Evolutionary conservation across 371 early-diverging fungal species (phyloP), one percentile per base, ranked within the genome.

Genomic region (Mucor velutinosus): DNA sequence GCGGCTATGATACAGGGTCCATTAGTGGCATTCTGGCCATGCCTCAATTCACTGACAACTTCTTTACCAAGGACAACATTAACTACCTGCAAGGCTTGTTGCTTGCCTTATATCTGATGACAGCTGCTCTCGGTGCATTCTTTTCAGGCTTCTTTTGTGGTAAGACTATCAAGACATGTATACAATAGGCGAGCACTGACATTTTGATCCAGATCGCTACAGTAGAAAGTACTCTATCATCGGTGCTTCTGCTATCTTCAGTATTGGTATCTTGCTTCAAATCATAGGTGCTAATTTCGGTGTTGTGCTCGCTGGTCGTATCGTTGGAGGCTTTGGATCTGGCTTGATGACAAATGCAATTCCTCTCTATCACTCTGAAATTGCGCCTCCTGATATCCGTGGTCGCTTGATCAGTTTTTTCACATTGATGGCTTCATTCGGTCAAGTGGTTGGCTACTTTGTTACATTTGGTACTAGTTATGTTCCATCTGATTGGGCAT

Each of bases 341-440:
- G 84, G 84, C 17, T 57, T 81, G 12, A 79, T 83, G 78, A 74
- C 73, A 33, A 77, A 75, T 53, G 74, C 72, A 4, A 71, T 79
- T 27, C 77, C 79, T 19, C 60, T 79, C 3, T 79, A 83, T 39
- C 80, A 78, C 49, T 79, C 84, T n/a, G 84, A 81, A 51, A 81
- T 97, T 17, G 90, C 97, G n/a, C 92, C 97, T 29, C 80, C 92
- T 23, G 82, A 87, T 27, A 79, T 81, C 39, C 78, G 84, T 62
- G 84, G 82, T 30, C 74, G 80, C 10, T 57, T 81, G 29, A 80
- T 84, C 47, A 78, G 78, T 64, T 66, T 80, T 14, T 81, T 78
- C 37, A 74, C 78, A 7, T 33, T 80, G 19, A 76, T 81, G 75
- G 63, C 72, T 35, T 65, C 68, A 2, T 69, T 78, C 56, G 84